Evolutionary conservation across 768 basidiomycete genomes (phyloP), one percentile per base, ranked within the genome.

Genomic region (Coprinopsis marcescibilis): DNA sequence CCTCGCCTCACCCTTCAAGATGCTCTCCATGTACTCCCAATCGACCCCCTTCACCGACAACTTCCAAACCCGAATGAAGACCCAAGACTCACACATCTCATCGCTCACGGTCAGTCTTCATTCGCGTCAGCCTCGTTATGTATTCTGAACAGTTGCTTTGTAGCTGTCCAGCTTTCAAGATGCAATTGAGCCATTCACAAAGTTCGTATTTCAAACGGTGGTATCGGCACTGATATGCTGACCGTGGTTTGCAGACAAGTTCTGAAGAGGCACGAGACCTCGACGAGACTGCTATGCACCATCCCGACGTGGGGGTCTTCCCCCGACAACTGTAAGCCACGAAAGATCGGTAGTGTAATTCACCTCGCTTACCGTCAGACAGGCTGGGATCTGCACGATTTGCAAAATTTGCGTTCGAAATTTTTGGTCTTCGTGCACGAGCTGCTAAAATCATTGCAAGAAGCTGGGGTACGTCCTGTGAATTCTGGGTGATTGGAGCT

Each of bases 321-420:
- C 29, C 73, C 75, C 4, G 74, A 79, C 53, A 74, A 69, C 38
- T 83, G 84, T 82, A 59, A 53, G 80, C 62, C 32, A 46, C 29
- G 40, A 41, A 13, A 30, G 30, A 13, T 42, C 17, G 17, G 27
- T n/a, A 4, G 12, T 5, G 3, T 25, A 11, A 35, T 11, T 14
- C 25, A 11, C 29, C 20, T 3, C 19, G 20, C 21, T 46, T 4
- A 20, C 35, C 24, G 33, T 27, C 30, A 24, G 11, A 30, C 48
- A 85, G 83, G 72, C 56, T 61, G 76, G 51, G 83, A 85, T 61
- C 69, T 86, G 25, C 76, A 85, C 56, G 85, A 87, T 63, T 69
- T 86, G 48, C 69, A 85, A 45, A 77, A 82, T 55, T 61, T 85
- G 32, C 77, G 79, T 37, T 73, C 81, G 38, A 75, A 79, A 36